Evolutionary conservation across 2,329 filamentous ascomycete genomes (phyloP), one percentile per base, ranked within the genome.

Genomic region (Fonsecaea nubica): DNA sequence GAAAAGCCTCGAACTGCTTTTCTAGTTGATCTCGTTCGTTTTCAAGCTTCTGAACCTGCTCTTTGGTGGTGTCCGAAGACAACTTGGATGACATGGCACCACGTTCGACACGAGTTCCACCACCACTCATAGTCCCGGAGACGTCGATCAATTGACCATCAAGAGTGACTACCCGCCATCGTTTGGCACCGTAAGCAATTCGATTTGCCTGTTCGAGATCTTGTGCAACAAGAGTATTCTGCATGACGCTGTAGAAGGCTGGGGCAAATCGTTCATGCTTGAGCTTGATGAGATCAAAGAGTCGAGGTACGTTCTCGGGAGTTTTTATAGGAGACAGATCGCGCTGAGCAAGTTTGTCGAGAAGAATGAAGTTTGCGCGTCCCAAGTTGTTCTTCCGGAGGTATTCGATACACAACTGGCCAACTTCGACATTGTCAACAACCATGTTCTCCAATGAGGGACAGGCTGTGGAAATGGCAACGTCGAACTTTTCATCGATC

Each of bases 91-190:
- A 98, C 96, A 99, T 99, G 64, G 93, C 88, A 0, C 96, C 96
- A 75, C 90, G 92, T 73, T 94, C 93, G 64, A 95, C 92, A 15
- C 92, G 91, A 54, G 88, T 94, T 64, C 95, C 95, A 84, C 95
- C 95, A 83, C 95, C 95, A 65, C 92, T 97, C 95, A 99, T 98
- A 40, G 95, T 98, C 84, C 95, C 95, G 0, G 94, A 97, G 77
- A 96, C 96, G 81, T 99, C 95, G 72, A 99, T 98, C 60, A 99
- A 85, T 78, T 97, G 93, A 57, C 95, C 95, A 67, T 93, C 92
- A 1, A 99, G 86, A 0, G 95, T 99, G 48, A 99, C 95, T 2
- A 99, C 95, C 71, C 95, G 89, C 95, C 95, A 99, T 77, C 95
- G 85, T 81, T 89, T 92, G 54, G 92, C 92, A 50, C 95, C 94